Evolutionary conservation across 2,329 filamentous ascomycete genomes (phyloP), one percentile per base, ranked within the genome.

Genomic region (Apiospora malaysiana): DNA sequence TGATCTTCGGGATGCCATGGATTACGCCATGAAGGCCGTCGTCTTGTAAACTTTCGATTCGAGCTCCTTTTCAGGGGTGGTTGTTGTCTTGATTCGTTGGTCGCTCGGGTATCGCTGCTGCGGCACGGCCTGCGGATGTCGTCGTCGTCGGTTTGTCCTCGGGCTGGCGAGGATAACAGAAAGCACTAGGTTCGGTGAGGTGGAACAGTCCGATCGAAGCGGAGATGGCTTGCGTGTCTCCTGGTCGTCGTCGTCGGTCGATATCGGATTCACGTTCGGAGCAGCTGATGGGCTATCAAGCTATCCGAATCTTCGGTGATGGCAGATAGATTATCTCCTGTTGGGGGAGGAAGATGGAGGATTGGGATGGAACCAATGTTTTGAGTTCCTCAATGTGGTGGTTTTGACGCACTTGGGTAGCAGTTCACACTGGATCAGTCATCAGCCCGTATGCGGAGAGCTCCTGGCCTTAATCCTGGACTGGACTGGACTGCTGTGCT

Each of bases 1-100:
- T 75, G 73, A 78, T 79, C 82, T 90, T 89, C 85, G 88, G 86
- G 90, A 88, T 89, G 88, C 88, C 88, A 90, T 90, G 87, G 86
- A 88, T 88, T 89, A 90, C 88, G 88, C 88, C 88, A 90, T 90
- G 82, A 87, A 84, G 86, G 73, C 75, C 42, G 67, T 32, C 67
- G 56, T 63, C 21, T 40, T n/a, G 56, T 63, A 37, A 40, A 40
- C 18, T 32, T 32, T 63, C 27, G 56, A 63, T 63, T 63, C 32
- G 56, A 63, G 32, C 56, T 63, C 27, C 56, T 37, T 63, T 63
- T 9, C 56, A 63, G 37, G 27, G 32, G 10, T 63, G 56, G 27
- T 32, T 37, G 21, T 14, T 45, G 8, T 59, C 25, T 63, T 4
- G 18, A n/a, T 40, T 63, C 56, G 56, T 40, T 3, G 32, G 56